phyloP scores from a whole-genome alignment of 1,139 yeast genomes.

The Suhomyces coccinellae region DNA sequence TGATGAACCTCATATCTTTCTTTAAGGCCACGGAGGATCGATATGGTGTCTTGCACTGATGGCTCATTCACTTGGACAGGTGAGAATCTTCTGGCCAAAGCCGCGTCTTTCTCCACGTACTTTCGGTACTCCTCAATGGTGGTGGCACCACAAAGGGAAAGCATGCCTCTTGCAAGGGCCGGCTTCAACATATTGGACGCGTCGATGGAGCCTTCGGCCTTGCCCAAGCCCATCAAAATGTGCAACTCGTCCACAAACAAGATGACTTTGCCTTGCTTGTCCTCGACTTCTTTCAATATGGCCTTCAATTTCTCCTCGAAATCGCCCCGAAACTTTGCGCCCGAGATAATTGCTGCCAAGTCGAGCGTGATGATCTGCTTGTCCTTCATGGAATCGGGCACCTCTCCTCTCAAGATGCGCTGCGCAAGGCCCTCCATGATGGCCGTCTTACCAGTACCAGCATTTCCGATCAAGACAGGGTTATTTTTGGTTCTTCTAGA shows the following conservation, averaged over 20 bases:
- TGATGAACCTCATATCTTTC: constrained; percentile 96
- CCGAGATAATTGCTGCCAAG: constrained; percentile 85
- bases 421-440: constrained; percentile 96
- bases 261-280: constrained; percentile 73
- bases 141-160: constrained; percentile 96
- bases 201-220: constrained; percentile 94
- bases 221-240: constrained; percentile 86
- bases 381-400: constrained; percentile 88
- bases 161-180: constrained; percentile 87
- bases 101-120: constrained; percentile 90
- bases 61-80: constrained; percentile 89
- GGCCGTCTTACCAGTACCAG: constrained; percentile 98
- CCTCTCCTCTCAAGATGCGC: constrained; percentile 85
- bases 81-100: constrained; percentile 88
- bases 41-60: constrained; percentile 86
- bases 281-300: constrained; percentile 85
- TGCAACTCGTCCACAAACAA: constrained; percentile 93
- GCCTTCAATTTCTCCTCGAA: constrained; percentile 87
- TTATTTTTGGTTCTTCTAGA: constrained; percentile 93
- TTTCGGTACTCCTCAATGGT: constrained; percentile 84
- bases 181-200: constrained; percentile 94
- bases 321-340: constrained; percentile 94
- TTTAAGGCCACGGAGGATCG: constrained; percentile 88
- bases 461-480: constrained; percentile 91
- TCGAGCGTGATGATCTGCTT: constrained; percentile 83